These are phyloP conservation scores for Quercus suber DNA, from an alignment of 306 rosid species.

Conservation along the genomic window DNA sequence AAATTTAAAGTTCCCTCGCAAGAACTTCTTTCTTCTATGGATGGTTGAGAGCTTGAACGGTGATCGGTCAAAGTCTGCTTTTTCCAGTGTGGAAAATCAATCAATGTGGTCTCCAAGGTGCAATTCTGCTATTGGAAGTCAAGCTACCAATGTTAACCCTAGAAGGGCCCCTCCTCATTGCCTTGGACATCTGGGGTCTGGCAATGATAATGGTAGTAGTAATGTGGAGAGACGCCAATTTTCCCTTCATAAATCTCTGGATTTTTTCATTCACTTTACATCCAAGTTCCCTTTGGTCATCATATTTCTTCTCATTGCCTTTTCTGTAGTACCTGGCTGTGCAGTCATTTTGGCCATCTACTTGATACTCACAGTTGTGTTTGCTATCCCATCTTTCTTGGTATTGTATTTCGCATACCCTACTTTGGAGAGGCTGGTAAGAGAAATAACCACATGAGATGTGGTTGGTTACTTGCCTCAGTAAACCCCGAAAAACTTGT, in stretches of 20 bases:
- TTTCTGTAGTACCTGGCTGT: conserved; percentile 68
- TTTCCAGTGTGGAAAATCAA: conserved; percentile 48
- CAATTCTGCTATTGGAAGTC: conserved; percentile 42
- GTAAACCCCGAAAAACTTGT: conserved; percentile 5
- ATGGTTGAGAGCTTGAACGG: conserved; percentile 92
- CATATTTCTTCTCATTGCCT: conserved; percentile 61
- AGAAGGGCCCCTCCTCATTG: conserved; percentile 45
- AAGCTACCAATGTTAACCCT: conserved; percentile 32
- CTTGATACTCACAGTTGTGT: conserved; percentile 66
- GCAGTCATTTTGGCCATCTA: conserved; percentile 65
- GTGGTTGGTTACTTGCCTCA: conserved; percentile 11
- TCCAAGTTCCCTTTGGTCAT: conserved; percentile 78
- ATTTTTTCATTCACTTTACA: conserved; percentile 65
- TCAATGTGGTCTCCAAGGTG: conserved; percentile 36
- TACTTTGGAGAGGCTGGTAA: conserved; percentile 63
- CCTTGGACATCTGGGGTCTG: conserved; percentile 35
- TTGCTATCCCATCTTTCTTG: conserved; percentile 82
- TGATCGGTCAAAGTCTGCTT: conserved; percentile 51
- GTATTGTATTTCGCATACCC: conserved; percentile 75
- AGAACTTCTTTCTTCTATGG: conserved; percentile 90
- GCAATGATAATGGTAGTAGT: conserved; percentile 24
- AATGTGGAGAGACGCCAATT: conserved; percentile 39
- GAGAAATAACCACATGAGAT: conserved; percentile 68
- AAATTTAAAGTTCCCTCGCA: conserved; percentile 70
- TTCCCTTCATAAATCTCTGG: conserved; percentile 66